Conservation (phyloP, 805 yeast species). For the Diddensiella santjacobensis region DNA sequence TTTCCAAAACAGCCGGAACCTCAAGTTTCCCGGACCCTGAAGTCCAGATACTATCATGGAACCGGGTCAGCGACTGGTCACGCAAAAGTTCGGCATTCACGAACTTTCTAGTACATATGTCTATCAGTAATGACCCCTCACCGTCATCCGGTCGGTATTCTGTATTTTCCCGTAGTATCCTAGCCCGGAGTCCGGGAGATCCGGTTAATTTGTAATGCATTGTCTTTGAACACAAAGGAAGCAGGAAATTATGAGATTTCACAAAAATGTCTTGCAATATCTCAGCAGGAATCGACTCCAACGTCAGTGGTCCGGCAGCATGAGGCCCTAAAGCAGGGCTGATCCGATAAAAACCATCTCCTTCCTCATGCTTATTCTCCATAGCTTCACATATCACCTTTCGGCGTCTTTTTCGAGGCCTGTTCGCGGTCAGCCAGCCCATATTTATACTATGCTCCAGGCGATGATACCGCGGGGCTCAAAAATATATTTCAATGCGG, state of each 20-base stretch:
- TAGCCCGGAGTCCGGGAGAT: background rate
- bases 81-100: slow-evolving; percentile 27
- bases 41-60: background rate
- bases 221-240: slow-evolving; percentile 37
- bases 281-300: slow-evolving; percentile 43
- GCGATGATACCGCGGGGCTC: too few species aligned
- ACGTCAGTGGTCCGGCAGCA: background rate
- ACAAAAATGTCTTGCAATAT: slow-evolving; percentile 40
- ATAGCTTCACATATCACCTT: background rate
- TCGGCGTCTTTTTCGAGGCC: slow-evolving; percentile 4
- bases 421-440: slow-evolving; percentile 11
- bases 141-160: slow-evolving; percentile 9
- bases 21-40: slow-evolving; percentile 47
- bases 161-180: slow-evolving; percentile 23
- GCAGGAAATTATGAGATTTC: slow-evolving; percentile 35
- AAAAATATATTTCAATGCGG: too few species aligned
- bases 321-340: background rate
- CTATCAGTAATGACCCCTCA: slow-evolving; percentile 16
- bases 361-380: background rate
- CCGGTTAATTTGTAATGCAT: slow-evolving; percentile 19
- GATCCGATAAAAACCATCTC: background rate
- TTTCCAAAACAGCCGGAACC: background rate
- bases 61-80: slow-evolving; percentile 50
- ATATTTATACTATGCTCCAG: too few species aligned
- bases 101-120: slow-evolving; percentile 24